phyloP scores from a whole-genome alignment of 768 basidiomycete genomes.

The Clathrus columnatus region DNA sequence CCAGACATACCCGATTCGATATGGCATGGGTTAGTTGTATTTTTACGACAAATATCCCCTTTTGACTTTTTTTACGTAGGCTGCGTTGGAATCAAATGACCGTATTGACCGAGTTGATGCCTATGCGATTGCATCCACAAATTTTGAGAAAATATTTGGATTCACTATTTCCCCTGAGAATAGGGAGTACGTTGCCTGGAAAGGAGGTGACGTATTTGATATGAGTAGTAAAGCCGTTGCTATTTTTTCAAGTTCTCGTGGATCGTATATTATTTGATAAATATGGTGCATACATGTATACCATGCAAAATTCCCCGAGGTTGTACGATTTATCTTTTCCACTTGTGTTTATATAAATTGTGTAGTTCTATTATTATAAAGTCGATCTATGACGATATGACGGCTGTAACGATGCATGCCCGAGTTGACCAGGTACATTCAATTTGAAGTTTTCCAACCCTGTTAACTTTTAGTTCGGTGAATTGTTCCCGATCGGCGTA shows the following conservation, averaged over 20 bases:
- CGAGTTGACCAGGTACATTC: too few relatives aligned
- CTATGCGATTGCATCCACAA: slow-evolving; percentile 31
- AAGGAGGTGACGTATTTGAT: slow-evolving; percentile 31
- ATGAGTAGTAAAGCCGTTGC: slow-evolving; percentile 38
- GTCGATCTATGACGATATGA: too few relatives aligned
- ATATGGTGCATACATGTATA: too few relatives aligned
- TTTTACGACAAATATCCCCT: not conserved
- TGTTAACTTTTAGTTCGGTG: too few relatives aligned
- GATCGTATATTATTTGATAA: not conserved
- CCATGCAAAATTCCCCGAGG: too few relatives aligned
- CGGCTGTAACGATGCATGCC: too few relatives aligned
- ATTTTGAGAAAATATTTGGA: slow-evolving; percentile 36
- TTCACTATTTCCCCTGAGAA: slow-evolving; percentile 19
- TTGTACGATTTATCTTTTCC: too few relatives aligned
- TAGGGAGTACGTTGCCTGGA: slow-evolving; percentile 32
- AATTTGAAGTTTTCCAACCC: too few relatives aligned
- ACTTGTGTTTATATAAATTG: too few relatives aligned
- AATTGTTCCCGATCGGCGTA: too few relatives aligned
- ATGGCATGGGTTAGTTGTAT: slow-evolving; percentile 37
- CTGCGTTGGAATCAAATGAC: slow-evolving; percentile 33
- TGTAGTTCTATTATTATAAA: too few relatives aligned
- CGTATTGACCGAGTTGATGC: slow-evolving; percentile 26
- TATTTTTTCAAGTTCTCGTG: slow-evolving; percentile 25
- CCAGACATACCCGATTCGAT: slow-evolving; percentile 24
- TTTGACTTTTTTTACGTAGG: slow-evolving; percentile 19